A percentile compares a stretch with the other conserved stretches of the same genome.
phyloP scores from a whole-genome alignment of 306 rosid species.

The Trifolium repens region DNA sequence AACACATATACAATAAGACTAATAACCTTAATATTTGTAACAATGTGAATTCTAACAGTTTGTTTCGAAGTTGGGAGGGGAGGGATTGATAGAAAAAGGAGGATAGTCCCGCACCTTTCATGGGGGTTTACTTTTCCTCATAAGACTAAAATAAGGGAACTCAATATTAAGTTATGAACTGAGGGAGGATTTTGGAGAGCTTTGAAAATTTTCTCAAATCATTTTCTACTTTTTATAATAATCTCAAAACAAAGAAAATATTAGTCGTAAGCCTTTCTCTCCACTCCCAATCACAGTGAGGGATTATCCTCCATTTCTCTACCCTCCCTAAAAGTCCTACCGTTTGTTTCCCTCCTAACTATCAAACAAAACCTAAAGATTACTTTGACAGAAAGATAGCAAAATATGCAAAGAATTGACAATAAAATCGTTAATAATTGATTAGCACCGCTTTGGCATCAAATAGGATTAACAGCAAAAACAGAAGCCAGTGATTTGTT shows the following conservation, averaged over 20 bases:
- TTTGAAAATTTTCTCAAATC: conserved; percentile 4
- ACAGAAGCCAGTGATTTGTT: conserved; percentile 9
- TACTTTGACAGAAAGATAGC: conserved; percentile 9
- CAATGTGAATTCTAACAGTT: not conserved
- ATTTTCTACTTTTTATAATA: conserved; percentile 3
- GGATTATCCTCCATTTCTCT: conserved; percentile 8
- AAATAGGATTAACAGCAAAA: conserved; percentile 33
- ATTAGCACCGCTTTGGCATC: conserved; percentile 18
- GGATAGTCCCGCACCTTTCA: conserved; percentile 1
- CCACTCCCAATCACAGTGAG: not conserved
- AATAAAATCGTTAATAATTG: conserved; percentile 22
- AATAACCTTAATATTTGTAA: conserved; percentile 21
- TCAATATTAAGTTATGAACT: not conserved
- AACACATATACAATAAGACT: conserved; percentile 2
- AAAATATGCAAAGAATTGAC: conserved; percentile 26
- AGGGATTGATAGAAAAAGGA: not conserved
- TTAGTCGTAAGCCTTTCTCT: not conserved
- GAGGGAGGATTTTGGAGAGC: conserved; percentile 1
- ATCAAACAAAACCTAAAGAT: conserved; percentile 4
- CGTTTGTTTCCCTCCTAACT: not conserved
- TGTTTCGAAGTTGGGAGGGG: not conserved
- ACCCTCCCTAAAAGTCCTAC: not conserved
- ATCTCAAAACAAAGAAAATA: not conserved
- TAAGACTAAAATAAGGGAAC: not conserved
- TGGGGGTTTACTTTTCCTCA: not conserved